Base-by-base conservation (phyloP, 192 early-diverging fungal species). In the Backusella morwellensis region DNA sequence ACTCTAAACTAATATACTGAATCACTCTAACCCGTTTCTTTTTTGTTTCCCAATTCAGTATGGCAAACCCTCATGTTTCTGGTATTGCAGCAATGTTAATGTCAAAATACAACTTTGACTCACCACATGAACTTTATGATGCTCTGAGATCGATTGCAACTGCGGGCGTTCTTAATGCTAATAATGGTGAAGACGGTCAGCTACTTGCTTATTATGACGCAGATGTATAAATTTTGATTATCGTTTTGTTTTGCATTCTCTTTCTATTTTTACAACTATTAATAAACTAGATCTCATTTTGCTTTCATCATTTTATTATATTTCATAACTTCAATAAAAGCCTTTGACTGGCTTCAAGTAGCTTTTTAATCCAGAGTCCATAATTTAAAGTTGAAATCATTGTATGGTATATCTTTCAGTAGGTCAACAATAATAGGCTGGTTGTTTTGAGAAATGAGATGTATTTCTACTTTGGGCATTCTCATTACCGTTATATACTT, bases 1-100 rank as follows among this genome's bases (percentile, higher is more conserved):
- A 56, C n/a, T 70, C 4, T 26, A 35, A 35, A 42, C 23, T 44
- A 7, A 72, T n/a, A 29, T 63, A 14, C n/a, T 26, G 23, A 6
- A 44, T 63, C 56, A 63, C 23, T 23, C 11, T 63, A 63, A 63
- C 54, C n/a, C 8, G 11, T 19, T 3, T 42, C 29, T 23, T 40
- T 29, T 47, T 35, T 63, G 42, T 38, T 72, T 26, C 73, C n/a
- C 73, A 29, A 42, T 26, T 17, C 69, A 85, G 86, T 74, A 87
- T 87, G 86, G 86, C 86, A 1, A 63, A 79, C 0, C 86, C 86
- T 5, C 84, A 87, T 74, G 86, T 87, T 0, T 71, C 84, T 17
- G 86, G 84, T 19, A 83, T 87, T 36, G 86, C 86, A n/a, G 84
- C 86, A 11, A 35, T 76, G 26, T 78, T 85, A 32, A 67, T 87